Evolutionary conservation across 1,284 basidiomycete species (phyloP), one percentile per base, ranked within the genome.

Genomic region (Chalciporus sp.): DNA sequence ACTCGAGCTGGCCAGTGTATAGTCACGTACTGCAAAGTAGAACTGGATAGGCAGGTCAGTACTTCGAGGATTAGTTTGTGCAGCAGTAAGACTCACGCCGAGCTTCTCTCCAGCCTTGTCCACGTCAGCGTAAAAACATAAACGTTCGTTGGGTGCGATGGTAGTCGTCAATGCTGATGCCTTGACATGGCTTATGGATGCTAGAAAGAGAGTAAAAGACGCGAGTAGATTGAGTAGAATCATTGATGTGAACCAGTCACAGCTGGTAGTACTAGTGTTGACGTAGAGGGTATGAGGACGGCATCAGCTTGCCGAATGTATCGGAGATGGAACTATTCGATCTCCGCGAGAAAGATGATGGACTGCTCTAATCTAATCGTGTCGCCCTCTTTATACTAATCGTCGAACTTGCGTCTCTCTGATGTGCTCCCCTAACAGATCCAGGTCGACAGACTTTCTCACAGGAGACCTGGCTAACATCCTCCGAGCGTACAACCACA

Each of bases 91-190:
- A 80, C 86, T 63, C 72, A 88, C 88, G 49, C 93, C 90, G 58
- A 95, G 87, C 80, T 95, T 95, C 74, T 95, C 93, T 42, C 89
- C 89, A 1, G 80, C 84, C 73, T 94, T 93, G 77, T 98, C 96
- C n/a, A 97, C 95, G 70, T 95, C 94, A 7, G 94, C 93, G 67
- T 94, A 98, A 75, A 95, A 99, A 74, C 97, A 99, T 52, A 92
- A 76, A 48, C 91, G 81, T 68, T 97, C 92, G 67, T 94, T 95
- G 1, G 94, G 86, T 17, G 82, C 77, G 55, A 99, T 84, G 28
- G 89, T 79, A 4, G 95, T 94, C 1, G 96, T 98, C 45, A 99
- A 75, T 0, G 97, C 95, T 1, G 92, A 83, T n/a, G 75, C 75
- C 44, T 62, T 61, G 41, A 61, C 64, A 4, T 57, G 52, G 26